These are phyloP conservation scores for Clavariopsis aquatica DNA, from an alignment of 495 filamentous ascomycete species.

Conservation along the genomic window DNA sequence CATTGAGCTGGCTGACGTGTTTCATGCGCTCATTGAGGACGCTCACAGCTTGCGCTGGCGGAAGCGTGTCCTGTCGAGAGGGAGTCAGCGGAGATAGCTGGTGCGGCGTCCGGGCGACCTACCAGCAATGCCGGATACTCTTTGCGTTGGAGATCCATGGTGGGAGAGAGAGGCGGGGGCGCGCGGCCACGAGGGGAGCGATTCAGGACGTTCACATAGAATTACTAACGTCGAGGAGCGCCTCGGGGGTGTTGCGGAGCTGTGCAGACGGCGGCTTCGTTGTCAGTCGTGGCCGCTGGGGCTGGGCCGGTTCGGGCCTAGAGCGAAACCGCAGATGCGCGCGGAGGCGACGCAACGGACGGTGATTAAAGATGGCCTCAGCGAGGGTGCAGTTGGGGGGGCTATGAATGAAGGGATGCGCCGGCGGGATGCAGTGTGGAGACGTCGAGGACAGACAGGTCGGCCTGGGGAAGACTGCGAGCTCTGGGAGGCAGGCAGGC, in stretches of 20 bases:
- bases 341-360: slow-evolving; percentile 20
- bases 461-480: background rate
- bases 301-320: slow-evolving; percentile 21
- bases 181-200: slow-evolving; percentile 22
- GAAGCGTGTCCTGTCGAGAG: slow-evolving; percentile 67
- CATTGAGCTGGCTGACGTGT: slow-evolving; percentile 81
- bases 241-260: slow-evolving; percentile 26
- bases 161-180: slow-evolving; percentile 22
- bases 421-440: background rate
- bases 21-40: slow-evolving; percentile 86
- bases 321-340: slow-evolving; percentile 16
- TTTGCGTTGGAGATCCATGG: slow-evolving; percentile 79
- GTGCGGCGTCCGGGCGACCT: slow-evolving; percentile 44
- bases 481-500: background rate
- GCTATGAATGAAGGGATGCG: slow-evolving; percentile 6
- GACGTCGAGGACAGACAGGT: slow-evolving; percentile 2
- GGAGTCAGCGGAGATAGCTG: slow-evolving; percentile 35
- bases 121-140: slow-evolving; percentile 98
- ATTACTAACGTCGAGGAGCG: slow-evolving; percentile 7
- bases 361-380: background rate
- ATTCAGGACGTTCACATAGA: slow-evolving; percentile 34
- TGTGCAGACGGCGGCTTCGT: slow-evolving; percentile 26
- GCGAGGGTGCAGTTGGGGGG: background rate
- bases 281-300: slow-evolving; percentile 21
- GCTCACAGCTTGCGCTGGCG: slow-evolving; percentile 80